A percentile compares a stretch with the other conserved stretches of the same genome.
Evolutionary conservation across 805 yeast species (phyloP).

Genomic region (Ogataea glucozyma): DNA sequence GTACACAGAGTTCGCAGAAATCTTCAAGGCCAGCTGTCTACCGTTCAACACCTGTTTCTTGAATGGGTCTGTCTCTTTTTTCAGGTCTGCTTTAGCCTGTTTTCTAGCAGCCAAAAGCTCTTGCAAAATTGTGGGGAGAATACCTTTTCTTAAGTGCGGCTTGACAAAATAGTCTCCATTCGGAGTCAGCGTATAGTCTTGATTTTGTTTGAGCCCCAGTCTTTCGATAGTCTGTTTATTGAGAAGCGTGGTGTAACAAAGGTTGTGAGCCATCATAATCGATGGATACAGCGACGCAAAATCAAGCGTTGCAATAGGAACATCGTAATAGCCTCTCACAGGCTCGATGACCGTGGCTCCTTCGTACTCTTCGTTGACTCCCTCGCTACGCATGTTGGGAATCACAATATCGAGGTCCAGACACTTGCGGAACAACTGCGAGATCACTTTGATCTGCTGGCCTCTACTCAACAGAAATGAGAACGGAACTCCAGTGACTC

Average conservation of each 20-base stretch:
- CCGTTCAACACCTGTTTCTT: conserved; percentile 93
- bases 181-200: conserved; percentile 85
- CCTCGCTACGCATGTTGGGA: conserved; percentile 85
- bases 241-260: conserved; percentile 90
- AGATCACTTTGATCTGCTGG: conserved; percentile 95
- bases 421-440: conserved; percentile 94
- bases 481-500: conserved; percentile 98
- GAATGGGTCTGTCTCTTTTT: conserved; percentile 92
- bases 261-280: conserved; percentile 98
- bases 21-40: conserved; percentile 92
- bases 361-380: conserved; percentile 88
- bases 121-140: conserved; percentile 86
- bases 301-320: conserved; percentile 96
- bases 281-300: conserved; percentile 97
- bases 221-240: conserved; percentile 68
- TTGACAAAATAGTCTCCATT: conserved; percentile 91
- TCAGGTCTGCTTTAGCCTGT: conserved; percentile 85
- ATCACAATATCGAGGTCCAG: conserved; percentile 80
- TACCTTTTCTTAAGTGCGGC: conserved; percentile 67
- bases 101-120: conserved; percentile 92
- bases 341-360: conserved; percentile 99
- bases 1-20: conserved; percentile 97
- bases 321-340: conserved; percentile 89
- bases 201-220: conserved; percentile 60
- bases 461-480: conserved; percentile 87